Base-by-base conservation (phyloP, 257 asterid species). In the Solanum ossicruentum region DNA sequence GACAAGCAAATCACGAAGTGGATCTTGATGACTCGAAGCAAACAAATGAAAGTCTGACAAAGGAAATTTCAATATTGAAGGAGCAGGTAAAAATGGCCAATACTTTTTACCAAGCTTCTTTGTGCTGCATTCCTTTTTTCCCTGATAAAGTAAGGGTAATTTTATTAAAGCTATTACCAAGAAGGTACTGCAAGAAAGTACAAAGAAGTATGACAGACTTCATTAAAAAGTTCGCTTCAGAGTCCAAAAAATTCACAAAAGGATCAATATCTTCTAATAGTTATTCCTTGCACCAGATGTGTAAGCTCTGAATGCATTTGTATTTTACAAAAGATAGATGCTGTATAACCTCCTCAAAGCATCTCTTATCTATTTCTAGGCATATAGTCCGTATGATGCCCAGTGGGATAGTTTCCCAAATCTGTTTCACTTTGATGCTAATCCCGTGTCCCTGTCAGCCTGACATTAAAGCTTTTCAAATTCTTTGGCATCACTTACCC, bases 11-110 rank as follows among this genome's bases (percentile, higher is more conserved):
- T 87, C 89, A 66, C 67, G 90, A 88, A 86, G 87, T 80, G 86
- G 89, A 65, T 69, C 39, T 77, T 66, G 93, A 88, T 88, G 86
- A 84, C 87, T 67, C 87, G 52, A 89, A 91, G 83, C 90, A 82
- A 79, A 86, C 88, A 86, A 86, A 83, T 52, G 92, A 88, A 23
- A 86, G 86, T 67, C 88, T 90, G 63, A 63, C 70, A 45, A 89
- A 89, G 66, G 97, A 93, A 88, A 87, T 93, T 82, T 88, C 91
- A 21, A 80, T 90, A 58, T 85, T 92, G 60, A 90, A 88, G 86
- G 93, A 92, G 83, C 97, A 90, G 93, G 97, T 93, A 87, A 85
- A 84, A 85, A 84, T n/a, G 16, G 36, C 60, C 71, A 28, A 39
- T 61, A 49, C 12, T 66, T 26, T 58, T 47, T 16, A 26, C 12